Conservation (phyloP, 108 stramenopile genomes). For the Parietichytrium sp. region DNA sequence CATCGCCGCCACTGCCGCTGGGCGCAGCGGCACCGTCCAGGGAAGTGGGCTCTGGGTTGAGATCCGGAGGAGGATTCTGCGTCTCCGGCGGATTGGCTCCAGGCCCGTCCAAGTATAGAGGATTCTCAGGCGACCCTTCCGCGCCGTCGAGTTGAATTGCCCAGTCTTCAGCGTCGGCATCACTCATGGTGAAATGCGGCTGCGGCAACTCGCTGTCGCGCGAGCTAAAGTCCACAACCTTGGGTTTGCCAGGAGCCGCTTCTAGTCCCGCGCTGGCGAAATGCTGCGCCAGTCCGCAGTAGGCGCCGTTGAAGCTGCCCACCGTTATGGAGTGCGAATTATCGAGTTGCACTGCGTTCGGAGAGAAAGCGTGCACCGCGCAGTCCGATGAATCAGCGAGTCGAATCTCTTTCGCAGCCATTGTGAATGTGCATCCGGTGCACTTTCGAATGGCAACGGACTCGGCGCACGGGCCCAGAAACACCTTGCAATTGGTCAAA, state of each 20-base stretch:
- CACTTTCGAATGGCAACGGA: constrained; percentile 73
- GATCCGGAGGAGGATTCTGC: too few relatives aligned
- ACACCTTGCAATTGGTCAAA: constrained; percentile 61
- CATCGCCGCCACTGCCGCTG: too few relatives aligned
- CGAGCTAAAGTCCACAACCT: constrained; percentile 27
- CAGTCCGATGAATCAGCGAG: constrained; percentile 69
- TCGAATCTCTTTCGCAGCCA: constrained; percentile 74
- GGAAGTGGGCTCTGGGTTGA: too few relatives aligned
- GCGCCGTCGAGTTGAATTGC: not conserved
- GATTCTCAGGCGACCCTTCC: constrained; percentile 1
- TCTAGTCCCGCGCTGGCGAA: not conserved
- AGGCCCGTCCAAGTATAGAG: not conserved
- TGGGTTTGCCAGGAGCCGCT: not conserved
- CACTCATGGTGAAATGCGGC: not conserved
- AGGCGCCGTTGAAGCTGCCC: constrained; percentile 40
- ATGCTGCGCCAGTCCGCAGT: constrained; percentile 7
- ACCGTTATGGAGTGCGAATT: constrained; percentile 56
- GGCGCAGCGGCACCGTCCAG: too few relatives aligned
- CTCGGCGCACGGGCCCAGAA: constrained; percentile 70
- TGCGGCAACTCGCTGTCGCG: constrained; percentile 31
- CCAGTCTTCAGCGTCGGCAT: not conserved
- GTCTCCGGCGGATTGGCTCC: too few relatives aligned
- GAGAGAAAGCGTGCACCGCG: constrained; percentile 64
- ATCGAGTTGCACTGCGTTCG: constrained; percentile 76
- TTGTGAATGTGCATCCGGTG: constrained; percentile 66